Percentiles rank a stretch among this genome's conserved stretches.
Conservation (phyloP, 768 basidiomycete genomes). For the Kwoniella botswanensis region DNA sequence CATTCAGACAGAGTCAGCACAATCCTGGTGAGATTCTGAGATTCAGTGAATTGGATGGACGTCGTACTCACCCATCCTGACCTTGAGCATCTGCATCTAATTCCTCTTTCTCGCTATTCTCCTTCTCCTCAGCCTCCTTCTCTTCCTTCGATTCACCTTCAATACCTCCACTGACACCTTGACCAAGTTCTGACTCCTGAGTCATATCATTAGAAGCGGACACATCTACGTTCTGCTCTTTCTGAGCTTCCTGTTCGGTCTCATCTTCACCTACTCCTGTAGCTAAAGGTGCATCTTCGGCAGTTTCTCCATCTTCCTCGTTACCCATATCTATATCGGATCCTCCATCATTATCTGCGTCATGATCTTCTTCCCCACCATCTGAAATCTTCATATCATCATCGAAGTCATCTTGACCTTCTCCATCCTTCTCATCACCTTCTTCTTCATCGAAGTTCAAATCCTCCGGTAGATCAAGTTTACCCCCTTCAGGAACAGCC, state of each 20-base stretch:
- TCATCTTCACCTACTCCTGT: slow-evolving; percentile 54
- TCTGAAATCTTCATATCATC: slow-evolving; percentile 42
- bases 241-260: slow-evolving; percentile 43
- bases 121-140: slow-evolving; percentile 58
- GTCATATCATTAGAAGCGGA: slow-evolving; percentile 54
- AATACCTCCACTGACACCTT: slow-evolving; percentile 35
- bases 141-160: slow-evolving; percentile 56
- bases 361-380: slow-evolving; percentile 57
- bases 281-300: slow-evolving; percentile 47
- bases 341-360: slow-evolving; percentile 36
- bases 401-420: slow-evolving; percentile 55
- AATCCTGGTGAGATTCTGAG: background rate
- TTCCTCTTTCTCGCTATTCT: slow-evolving; percentile 43
- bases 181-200: slow-evolving; percentile 38
- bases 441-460: slow-evolving; percentile 53
- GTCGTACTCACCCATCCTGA: slow-evolving; percentile 43
- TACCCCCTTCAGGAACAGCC: slow-evolving; percentile 75
- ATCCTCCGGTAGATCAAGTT: slow-evolving; percentile 82
- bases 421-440: slow-evolving; percentile 29
- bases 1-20: background rate
- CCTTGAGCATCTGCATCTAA: slow-evolving; percentile 39
- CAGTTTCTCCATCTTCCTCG: slow-evolving; percentile 44
- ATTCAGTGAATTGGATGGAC: background rate
- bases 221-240: slow-evolving; percentile 43
- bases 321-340: slow-evolving; percentile 41